phyloP scores from a whole-genome alignment of 1,284 basidiomycete genomes.

The Sanghuangporus baumii region DNA sequence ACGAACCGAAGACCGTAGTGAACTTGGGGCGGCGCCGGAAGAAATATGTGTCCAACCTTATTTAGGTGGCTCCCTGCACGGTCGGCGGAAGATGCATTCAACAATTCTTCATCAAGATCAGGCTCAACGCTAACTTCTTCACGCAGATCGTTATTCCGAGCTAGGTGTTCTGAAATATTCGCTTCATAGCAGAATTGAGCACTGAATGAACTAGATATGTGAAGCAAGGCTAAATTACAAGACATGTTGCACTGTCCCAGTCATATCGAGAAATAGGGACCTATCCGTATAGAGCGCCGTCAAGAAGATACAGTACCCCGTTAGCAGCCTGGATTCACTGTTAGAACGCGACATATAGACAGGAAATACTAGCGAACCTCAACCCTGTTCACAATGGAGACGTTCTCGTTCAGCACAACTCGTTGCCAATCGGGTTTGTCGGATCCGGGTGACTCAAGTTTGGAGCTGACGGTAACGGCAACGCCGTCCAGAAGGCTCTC shows the following conservation, averaged over 20 bases:
- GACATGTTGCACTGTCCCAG: not conserved
- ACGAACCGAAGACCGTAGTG: not conserved
- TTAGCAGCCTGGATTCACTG: constrained; percentile 49
- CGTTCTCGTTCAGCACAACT: constrained; percentile 47
- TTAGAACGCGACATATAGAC: constrained; percentile 2
- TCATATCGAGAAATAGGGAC: not conserved
- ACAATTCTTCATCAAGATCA: too few species aligned
- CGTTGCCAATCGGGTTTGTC: constrained; percentile 48
- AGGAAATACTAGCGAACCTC: constrained; percentile 37
- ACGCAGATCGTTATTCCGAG: too few species aligned
- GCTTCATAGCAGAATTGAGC: too few species aligned
- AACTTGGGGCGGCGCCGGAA: too few species aligned
- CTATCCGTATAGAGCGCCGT: constrained; percentile 44
- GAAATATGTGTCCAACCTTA: too few species aligned
- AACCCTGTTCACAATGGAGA: constrained; percentile 49
- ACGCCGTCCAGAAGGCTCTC: constrained; percentile 51
- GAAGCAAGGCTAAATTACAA: not conserved
- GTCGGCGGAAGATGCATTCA: too few species aligned
- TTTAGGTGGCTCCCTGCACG: too few species aligned
- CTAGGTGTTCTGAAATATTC: too few species aligned
- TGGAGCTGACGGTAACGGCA: constrained; percentile 41
- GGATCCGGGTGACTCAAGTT: constrained; percentile 30
- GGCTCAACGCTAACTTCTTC: too few species aligned
- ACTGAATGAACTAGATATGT: too few species aligned
- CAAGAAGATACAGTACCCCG: constrained; percentile 66